Conservation (phyloP, 163 green algal species). For the Chlamydomonas reinhardtii region DNA sequence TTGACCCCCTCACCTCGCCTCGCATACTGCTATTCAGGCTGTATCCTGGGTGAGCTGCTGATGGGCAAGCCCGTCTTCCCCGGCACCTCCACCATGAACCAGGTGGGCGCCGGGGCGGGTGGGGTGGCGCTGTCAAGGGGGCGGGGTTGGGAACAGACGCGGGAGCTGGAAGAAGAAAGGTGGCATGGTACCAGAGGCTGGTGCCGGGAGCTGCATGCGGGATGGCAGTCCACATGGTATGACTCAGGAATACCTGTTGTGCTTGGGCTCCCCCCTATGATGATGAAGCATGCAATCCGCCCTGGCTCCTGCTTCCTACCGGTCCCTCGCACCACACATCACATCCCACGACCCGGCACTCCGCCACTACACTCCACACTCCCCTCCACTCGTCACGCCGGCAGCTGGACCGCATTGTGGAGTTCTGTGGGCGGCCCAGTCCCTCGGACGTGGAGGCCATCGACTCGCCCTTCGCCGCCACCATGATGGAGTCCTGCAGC, state of each 20-base stretch:
- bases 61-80: constrained; percentile 95
- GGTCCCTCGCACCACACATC: too few relatives aligned
- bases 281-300: too few relatives aligned
- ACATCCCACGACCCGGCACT: too few relatives aligned
- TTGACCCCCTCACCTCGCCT: too few relatives aligned
- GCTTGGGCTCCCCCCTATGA: too few relatives aligned
- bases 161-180: constrained; percentile 70
- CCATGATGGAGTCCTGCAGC: constrained; percentile 93
- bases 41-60: constrained; percentile 98
- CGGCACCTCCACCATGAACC: constrained; percentile 96
- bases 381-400: too few relatives aligned
- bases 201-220: too few relatives aligned
- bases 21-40: constrained; percentile 68
- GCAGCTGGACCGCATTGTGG: constrained; percentile 96
- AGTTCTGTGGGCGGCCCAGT: constrained; percentile 79
- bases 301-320: too few relatives aligned
- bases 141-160: too few relatives aligned
- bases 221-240: too few relatives aligned
- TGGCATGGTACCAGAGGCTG: constrained; percentile 73
- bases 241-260: too few relatives aligned
- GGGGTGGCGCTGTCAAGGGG: not conserved
- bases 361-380: too few relatives aligned
- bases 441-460: constrained; percentile 77
- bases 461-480: constrained; percentile 88
- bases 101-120: not conserved